phyloP scores from a whole-genome alignment of 164 flowering plant species.

The Chloranthus sessilifolius region DNA sequence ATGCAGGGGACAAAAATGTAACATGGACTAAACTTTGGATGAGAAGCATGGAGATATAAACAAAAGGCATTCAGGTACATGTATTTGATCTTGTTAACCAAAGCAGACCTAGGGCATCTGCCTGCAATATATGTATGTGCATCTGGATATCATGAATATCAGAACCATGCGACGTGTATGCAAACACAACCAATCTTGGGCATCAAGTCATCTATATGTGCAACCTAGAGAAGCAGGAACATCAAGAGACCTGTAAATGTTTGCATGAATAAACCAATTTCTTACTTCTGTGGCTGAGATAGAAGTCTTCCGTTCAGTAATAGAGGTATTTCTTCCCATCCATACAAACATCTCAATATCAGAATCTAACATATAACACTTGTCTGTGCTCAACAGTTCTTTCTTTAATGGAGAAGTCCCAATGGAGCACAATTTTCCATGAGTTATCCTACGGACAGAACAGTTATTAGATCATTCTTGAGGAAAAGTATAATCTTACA shows the following conservation, averaged over 20 bases:
- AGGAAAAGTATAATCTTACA: neutral
- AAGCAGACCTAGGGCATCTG: no score
- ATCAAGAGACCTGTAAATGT: neutral
- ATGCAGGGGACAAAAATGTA: no score
- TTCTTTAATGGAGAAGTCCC: constrained; percentile 26
- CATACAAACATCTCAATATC: constrained; percentile 53
- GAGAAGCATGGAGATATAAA: no score
- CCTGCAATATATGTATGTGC: neutral
- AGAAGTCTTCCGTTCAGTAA: constrained; percentile 51
- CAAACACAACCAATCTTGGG: no score
- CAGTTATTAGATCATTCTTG: constrained; percentile 4
- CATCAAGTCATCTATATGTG: neutral
- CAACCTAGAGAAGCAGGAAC: no score
- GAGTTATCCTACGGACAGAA: constrained; percentile 37
- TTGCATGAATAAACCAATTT: neutral
- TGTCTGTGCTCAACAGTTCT: constrained; percentile 42
- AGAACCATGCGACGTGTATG: no score
- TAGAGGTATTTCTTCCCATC: constrained; percentile 60
- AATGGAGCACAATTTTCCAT: constrained; percentile 30
- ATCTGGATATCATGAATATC: neutral
- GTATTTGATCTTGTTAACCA: no score
- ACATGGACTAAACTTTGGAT: no score
- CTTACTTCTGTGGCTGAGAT: constrained; percentile 51
- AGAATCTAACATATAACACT: constrained; percentile 69
- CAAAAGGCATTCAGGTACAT: no score